Evolutionary conservation across 2,329 filamentous ascomycete genomes (phyloP), one percentile per base, ranked within the genome.

Genomic region (Lojkania enalia): DNA sequence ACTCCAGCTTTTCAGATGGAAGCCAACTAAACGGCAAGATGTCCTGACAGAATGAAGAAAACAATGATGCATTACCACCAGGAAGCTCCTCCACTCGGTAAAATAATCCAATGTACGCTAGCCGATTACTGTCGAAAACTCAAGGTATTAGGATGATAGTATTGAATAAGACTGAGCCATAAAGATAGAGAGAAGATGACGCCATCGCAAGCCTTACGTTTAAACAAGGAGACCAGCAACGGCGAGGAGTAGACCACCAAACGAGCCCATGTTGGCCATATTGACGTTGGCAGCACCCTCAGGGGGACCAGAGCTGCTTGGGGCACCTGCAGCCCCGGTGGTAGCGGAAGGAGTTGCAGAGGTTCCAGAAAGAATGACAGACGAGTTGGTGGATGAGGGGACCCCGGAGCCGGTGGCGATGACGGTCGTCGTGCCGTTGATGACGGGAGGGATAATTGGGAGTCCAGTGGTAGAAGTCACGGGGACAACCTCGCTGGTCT

Each of bases 211-310:
- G 35, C 18, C 40, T 35, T 31, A 45, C 35, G 29, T 46, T 53
- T 61, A 67, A 49, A 59, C 62, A 42, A 68, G 49, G 37, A 60
- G 54, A 42, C 58, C 64, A 46, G 52, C 56, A 30, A 60, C 43
- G 44, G 62, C 63, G 38, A 64, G 20, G 42, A 54, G 56, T 18
- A 66, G 44, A 18, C 55, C 57, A 30, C 63, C 63, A 51, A 66
- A 49, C 23, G 63, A 64, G 54, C 55, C 53, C 39, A 61, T 46
- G 55, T 33, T 33, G 30, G 16, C 30, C 35, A 40, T 41, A 23
- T 58, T 64, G 54, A 42, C 48, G 5, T 49, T 30, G 25, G 64
- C 64, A 13, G 54, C 64, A 48, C 59, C 61, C 11, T 51, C 55
- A 9, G 49, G 39, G 45, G 25, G 25, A n/a, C 7, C 9, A 27